Percentiles rank a stretch among this genome's conserved stretches.
These are phyloP conservation scores for Leishmania braziliensis DNA, from an alignment of 208 protist genomes.

Conservation along the genomic window DNA sequence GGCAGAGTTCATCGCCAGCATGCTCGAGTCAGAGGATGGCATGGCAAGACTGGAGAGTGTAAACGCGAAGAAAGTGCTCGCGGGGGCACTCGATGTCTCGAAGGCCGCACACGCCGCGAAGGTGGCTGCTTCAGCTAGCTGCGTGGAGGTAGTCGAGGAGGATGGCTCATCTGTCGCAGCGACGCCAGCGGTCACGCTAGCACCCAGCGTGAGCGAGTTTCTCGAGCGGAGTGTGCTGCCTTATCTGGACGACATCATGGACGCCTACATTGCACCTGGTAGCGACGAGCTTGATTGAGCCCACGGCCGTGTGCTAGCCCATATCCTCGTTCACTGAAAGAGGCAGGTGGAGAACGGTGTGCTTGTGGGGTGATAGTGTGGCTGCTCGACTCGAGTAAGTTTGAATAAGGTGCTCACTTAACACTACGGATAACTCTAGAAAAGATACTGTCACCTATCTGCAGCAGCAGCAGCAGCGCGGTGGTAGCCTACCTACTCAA, in stretches of 20 bases:
- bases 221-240: conserved; percentile 68
- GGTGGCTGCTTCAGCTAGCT: not conserved
- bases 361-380: not conserved
- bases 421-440: not conserved
- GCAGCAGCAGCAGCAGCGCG: not conserved
- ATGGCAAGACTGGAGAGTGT: conserved; percentile 71
- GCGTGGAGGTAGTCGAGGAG: conserved; percentile 42
- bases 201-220: conserved; percentile 36
- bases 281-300: conserved; percentile 64
- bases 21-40: conserved; percentile 71
- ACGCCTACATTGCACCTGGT: conserved; percentile 75
- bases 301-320: conserved; percentile 2
- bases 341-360: not conserved
- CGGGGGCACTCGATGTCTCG: conserved; percentile 34
- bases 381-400: not conserved
- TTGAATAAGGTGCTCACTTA: not conserved
- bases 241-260: conserved; percentile 79
- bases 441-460: not conserved
- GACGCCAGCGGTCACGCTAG: conserved; percentile 16
- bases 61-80: conserved; percentile 75
- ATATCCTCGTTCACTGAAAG: not conserved
- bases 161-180: conserved; percentile 18
- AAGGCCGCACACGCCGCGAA: conserved; percentile 11
- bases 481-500: not conserved
- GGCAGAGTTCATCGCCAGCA: conserved; percentile 64